Evolutionary conservation across 192 early-diverging fungal species (phyloP), one percentile per base, ranked within the genome.

Genomic region (Coemansia sp.): DNA sequence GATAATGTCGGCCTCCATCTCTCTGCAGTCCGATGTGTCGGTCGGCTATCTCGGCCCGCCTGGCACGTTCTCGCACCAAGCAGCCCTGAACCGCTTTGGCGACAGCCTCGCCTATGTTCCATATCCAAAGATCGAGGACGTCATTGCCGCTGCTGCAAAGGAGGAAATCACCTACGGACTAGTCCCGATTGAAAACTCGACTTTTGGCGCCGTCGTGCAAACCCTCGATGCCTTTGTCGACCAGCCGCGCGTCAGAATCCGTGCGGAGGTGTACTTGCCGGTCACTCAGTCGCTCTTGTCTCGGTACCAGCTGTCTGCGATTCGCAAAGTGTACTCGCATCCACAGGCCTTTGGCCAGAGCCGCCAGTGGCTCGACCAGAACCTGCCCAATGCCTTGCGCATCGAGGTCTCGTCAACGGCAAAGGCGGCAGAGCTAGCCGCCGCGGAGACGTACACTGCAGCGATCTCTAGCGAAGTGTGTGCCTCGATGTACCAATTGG

Each of bases 111-210:
- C 81, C 7, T 92, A 91, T 68, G 80, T 89, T 9, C 85, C 91
- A 4, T 86, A 90, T 54, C 71, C 77, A 31, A 82, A 85, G 37
- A 92, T 94, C 36, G 80, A 86, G 65, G 94, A 93, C 60, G 92
- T 98, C 1, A 91, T 97, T 73, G 84, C 80, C 22, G 89, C 90
- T 1, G 91, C 93, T 1, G 90, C 89, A 67, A 84, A 85, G 9
- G 90, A 90, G 25, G 85, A 83, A 27, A 84, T 88, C 3, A 92
- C 90, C n/a, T 97, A 94, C 66, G 94, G 94, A 6, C 76, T 98
- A 58, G 91, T 98, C 5, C 97, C 97, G 2, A 94, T 95, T 73
- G 97, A 98, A 73, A 98, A 98, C 79, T 97, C 96, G 9, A 92
- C 90, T 19, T 88, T 85, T 80, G 96, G 96, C 39, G 87, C 87